These are phyloP conservation scores for Panicum hallii DNA, from an alignment of 202 grass and related monocot genomes.

Conservation along the genomic window DNA sequence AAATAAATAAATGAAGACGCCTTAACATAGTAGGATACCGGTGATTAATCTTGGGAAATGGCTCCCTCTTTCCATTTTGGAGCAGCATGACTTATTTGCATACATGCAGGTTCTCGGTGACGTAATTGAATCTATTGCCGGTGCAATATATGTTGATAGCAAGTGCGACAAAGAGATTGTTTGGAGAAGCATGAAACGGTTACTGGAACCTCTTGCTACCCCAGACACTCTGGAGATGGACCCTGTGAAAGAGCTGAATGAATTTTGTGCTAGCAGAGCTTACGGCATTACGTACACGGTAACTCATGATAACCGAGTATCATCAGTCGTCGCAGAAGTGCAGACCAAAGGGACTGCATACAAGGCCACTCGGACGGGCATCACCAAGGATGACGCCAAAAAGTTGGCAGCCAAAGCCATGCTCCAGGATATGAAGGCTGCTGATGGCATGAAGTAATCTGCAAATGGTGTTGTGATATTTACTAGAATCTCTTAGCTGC, in stretches of 20 bases:
- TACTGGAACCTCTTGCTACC: conserved; percentile 74
- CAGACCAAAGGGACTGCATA: conserved; percentile 39
- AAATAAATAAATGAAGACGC: background rate
- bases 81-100: background rate
- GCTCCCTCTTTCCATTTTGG: background rate
- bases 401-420: conserved; percentile 57
- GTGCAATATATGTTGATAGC: conserved; percentile 72
- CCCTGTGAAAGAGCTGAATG: conserved; percentile 63
- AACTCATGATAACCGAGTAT: conserved; percentile 25
- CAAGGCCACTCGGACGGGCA: conserved; percentile 42
- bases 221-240: conserved; percentile 56
- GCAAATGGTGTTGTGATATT: background rate
- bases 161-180: conserved; percentile 56
- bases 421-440: conserved; percentile 49
- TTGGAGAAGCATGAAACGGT: conserved; percentile 64
- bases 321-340: conserved; percentile 52
- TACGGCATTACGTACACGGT: conserved; percentile 30
- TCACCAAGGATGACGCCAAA: conserved; percentile 47
- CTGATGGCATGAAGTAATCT: background rate
- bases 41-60: background rate
- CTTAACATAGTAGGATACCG: background rate
- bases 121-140: conserved; percentile 80
- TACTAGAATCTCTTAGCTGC: background rate
- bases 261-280: conserved; percentile 46
- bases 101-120: conserved; percentile 73